A percentile compares a stretch with the other conserved stretches of the same genome.
phyloP scores from a whole-genome alignment of 2,329 filamentous ascomycete species.

The Paraphaeosphaeria minitans region DNA sequence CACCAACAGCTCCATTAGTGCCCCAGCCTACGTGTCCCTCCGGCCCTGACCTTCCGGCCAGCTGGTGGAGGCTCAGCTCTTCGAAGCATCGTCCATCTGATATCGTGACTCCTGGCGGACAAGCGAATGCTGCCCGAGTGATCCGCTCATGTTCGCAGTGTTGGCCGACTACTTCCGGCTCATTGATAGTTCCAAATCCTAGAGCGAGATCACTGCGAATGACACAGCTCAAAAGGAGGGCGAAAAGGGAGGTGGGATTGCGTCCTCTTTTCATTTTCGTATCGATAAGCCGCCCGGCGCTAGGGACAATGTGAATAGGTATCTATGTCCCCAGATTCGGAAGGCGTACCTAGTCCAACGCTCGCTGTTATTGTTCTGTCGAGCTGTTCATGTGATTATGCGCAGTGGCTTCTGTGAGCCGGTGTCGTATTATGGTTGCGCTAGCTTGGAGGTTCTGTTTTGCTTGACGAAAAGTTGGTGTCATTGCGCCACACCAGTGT shows the following conservation, averaged over 20 bases:
- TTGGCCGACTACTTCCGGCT: conserved; percentile 27
- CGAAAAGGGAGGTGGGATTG: background rate
- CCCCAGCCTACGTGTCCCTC: conserved; percentile 26
- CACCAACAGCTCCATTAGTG: conserved; percentile 31
- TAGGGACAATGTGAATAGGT: conserved; percentile 1
- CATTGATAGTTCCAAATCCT: conserved; percentile 31
- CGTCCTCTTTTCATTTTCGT: conserved; percentile 7
- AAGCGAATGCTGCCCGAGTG: conserved; percentile 28
- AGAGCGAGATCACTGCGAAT: background rate
- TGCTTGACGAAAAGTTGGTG: background rate
- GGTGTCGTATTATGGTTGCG: background rate
- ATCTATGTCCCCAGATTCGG: conserved; percentile 2
- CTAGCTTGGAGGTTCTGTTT: background rate
- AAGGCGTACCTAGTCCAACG: background rate
- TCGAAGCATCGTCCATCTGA: conserved; percentile 33
- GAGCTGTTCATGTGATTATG: background rate
- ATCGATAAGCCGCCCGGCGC: conserved; percentile 8
- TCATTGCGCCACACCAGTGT: conserved; percentile 1
- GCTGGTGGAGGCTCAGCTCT: conserved; percentile 24
- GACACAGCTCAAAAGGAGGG: background rate
- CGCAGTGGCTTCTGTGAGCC: background rate
- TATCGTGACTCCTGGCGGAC: conserved; percentile 14
- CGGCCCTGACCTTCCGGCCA: conserved; percentile 26
- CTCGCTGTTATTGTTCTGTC: background rate
- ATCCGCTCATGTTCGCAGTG: conserved; percentile 35